Conservation (phyloP, 495 filamentous ascomycete genomes). For the Filosporella fistucella region DNA sequence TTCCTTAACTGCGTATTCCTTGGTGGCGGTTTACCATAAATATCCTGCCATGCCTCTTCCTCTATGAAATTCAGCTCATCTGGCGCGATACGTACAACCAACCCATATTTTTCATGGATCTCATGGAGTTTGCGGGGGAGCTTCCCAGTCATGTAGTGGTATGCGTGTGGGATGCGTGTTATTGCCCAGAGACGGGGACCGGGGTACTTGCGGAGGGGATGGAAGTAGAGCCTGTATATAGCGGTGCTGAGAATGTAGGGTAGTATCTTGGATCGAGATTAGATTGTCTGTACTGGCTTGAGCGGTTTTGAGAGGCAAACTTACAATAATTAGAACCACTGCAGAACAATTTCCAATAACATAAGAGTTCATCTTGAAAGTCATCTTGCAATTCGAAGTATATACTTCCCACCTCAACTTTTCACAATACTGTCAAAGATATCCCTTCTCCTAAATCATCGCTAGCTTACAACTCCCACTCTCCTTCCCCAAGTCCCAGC, state of each 20-base stretch:
- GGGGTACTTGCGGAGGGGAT: conserved; percentile 42
- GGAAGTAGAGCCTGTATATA: conserved; percentile 42
- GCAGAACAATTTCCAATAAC: too few species aligned
- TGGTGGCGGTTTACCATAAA: conserved; percentile 11
- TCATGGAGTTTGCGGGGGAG: conserved; percentile 25
- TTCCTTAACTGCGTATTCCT: conserved; percentile 5
- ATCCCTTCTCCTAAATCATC: too few species aligned
- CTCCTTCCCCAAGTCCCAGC: too few species aligned
- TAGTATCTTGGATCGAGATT: not conserved
- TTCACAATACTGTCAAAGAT: too few species aligned
- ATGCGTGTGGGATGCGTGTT: not conserved
- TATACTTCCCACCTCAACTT: too few species aligned
- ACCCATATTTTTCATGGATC: conserved; percentile 46
- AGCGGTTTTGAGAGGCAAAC: too few species aligned
- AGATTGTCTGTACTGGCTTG: too few species aligned
- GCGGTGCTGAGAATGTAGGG: not conserved
- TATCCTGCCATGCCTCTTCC: conserved; percentile 9
- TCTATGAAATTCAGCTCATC: conserved; percentile 42
- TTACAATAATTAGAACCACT: too few species aligned
- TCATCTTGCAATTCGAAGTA: too few species aligned
- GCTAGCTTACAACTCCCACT: too few species aligned
- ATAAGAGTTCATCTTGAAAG: too few species aligned
- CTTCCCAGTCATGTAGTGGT: conserved; percentile 11
- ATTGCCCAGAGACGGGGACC: conserved; percentile 35
- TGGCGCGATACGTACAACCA: conserved; percentile 49